Conservation (phyloP, 2,329 filamentous ascomycete genomes). For the Albophoma yamanashiensis region DNA sequence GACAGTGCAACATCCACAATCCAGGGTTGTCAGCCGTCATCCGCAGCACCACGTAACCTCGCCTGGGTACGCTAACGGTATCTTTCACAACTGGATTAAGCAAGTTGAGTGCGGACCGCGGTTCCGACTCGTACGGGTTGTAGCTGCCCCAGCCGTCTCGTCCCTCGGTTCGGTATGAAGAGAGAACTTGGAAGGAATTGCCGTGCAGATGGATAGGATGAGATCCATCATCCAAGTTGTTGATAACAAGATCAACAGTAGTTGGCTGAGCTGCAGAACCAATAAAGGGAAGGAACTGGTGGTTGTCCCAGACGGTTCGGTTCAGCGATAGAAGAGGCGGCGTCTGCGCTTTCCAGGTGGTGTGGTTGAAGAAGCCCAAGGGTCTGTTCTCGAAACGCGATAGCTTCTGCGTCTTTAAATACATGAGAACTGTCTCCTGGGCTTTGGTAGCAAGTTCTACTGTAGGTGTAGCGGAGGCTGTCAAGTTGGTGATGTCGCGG, state of each 20-base stretch:
- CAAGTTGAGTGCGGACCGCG: slow-evolving; percentile 3
- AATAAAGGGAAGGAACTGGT: slow-evolving; percentile 12
- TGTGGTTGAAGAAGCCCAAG: slow-evolving; percentile 15
- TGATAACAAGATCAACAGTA: slow-evolving; percentile 17
- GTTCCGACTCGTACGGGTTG: slow-evolving; percentile 10
- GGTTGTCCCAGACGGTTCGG: slow-evolving; percentile 10
- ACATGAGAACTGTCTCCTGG: slow-evolving; percentile 11
- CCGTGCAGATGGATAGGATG: slow-evolving; percentile 43
- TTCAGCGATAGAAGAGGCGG: slow-evolving; percentile 9
- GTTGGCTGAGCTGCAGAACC: slow-evolving; percentile 3
- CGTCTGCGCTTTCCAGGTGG: slow-evolving; percentile 11
- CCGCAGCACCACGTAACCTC: slow-evolving; percentile 13
- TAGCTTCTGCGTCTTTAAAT: slow-evolving; percentile 13
- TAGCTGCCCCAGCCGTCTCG: slow-evolving; percentile 13
- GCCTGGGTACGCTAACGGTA: slow-evolving; percentile 28
- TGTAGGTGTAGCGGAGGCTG: neutral
- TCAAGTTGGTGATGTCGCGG: slow-evolving; percentile 4
- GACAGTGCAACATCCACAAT: slow-evolving; percentile 17
- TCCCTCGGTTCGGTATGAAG: slow-evolving; percentile 9
- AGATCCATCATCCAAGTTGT: slow-evolving; percentile 21
- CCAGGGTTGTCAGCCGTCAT: slow-evolving; percentile 13
- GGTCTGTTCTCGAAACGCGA: slow-evolving; percentile 11
- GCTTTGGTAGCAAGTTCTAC: slow-evolving; percentile 2
- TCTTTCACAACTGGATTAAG: slow-evolving; percentile 14
- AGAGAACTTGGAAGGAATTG: slow-evolving; percentile 36